These are phyloP conservation scores for Coniochaeta sp. DNA, from an alignment of 2,329 filamentous ascomycete species.

Conservation along the genomic window DNA sequence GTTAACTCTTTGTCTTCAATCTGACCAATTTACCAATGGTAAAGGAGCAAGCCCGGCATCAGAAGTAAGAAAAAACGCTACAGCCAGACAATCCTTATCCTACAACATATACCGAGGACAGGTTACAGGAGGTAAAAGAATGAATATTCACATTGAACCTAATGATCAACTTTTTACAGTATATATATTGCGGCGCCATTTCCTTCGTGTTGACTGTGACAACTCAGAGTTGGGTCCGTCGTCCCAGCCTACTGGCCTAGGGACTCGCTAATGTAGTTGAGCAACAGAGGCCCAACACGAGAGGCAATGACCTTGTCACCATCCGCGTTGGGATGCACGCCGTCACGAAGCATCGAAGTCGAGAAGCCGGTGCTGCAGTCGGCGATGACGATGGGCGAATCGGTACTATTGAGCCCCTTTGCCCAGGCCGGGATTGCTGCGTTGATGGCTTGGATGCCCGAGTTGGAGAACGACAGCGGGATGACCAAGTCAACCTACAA, in stretches of 20 bases:
- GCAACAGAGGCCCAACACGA: conserved; percentile 22
- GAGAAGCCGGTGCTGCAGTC: conserved; percentile 29
- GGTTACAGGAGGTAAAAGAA: too few species aligned
- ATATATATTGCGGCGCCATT: neutral
- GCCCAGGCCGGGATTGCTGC: conserved; percentile 30
- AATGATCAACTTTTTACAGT: neutral
- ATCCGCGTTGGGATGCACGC: conserved; percentile 29
- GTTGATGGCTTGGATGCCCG: conserved; percentile 23
- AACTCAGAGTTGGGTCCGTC: neutral
- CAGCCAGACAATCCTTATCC: too few species aligned
- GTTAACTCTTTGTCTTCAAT: too few species aligned
- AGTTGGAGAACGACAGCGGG: conserved; percentile 23
- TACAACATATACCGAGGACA: too few species aligned
- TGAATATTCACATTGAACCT: neutral
- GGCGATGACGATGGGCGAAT: conserved; percentile 30
- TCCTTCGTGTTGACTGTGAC: neutral
- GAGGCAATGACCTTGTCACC: conserved; percentile 27
- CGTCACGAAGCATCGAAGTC: conserved; percentile 25
- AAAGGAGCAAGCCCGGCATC: too few species aligned
- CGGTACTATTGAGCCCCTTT: conserved; percentile 21
- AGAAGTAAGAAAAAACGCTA: too few species aligned
- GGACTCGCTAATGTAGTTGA: conserved; percentile 22
- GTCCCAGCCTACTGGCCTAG: conserved; percentile 6
- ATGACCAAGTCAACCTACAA: conserved; percentile 30
- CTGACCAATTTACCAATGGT: too few species aligned